Evolutionary conservation across 495 filamentous ascomycete genomes (phyloP).

Genomic region (Podospora pseudocomata): DNA sequence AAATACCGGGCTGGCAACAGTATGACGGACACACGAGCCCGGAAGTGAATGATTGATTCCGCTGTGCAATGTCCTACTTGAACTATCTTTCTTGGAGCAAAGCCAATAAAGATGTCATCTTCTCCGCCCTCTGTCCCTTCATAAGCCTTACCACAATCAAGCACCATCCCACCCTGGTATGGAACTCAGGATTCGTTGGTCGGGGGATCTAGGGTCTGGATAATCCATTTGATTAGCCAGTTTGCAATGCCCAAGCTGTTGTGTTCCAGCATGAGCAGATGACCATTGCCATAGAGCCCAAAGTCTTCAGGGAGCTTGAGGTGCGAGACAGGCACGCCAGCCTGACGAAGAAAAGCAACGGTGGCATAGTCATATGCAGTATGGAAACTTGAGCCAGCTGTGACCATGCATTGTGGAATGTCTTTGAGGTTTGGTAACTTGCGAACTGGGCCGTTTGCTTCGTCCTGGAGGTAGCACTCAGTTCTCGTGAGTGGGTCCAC

Average conservation of each 20-base stretch:
- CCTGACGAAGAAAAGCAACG: constrained; percentile 52
- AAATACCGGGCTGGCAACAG: too few relatives aligned
- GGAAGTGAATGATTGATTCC: too few relatives aligned
- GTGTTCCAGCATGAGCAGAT: constrained; percentile 59
- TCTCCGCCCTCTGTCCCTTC: too few relatives aligned
- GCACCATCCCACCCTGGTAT: too few relatives aligned
- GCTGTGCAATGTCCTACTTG: too few relatives aligned
- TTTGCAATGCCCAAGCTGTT: constrained; percentile 52
- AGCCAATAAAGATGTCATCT: too few relatives aligned
- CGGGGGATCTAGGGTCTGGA: too few relatives aligned
- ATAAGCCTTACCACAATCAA: too few relatives aligned
- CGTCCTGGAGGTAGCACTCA: constrained; percentile 39
- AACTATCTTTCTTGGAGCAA: too few relatives aligned
- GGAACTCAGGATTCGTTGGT: too few relatives aligned
- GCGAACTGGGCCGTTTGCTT: constrained; percentile 18
- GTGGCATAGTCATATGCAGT: constrained; percentile 56
- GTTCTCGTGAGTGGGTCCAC: constrained; percentile 21
- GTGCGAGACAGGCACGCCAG: constrained; percentile 47
- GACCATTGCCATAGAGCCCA: constrained; percentile 55
- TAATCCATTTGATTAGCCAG: constrained; percentile 24
- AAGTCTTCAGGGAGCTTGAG: constrained; percentile 35
- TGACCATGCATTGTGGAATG: constrained; percentile 48
- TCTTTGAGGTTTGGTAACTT: constrained; percentile 48
- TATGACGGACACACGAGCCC: too few relatives aligned
- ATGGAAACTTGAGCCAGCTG: constrained; percentile 54